Evolutionary conservation across 2,329 filamentous ascomycete genomes (phyloP).

Genomic region (Albifimbria verrucaria): DNA sequence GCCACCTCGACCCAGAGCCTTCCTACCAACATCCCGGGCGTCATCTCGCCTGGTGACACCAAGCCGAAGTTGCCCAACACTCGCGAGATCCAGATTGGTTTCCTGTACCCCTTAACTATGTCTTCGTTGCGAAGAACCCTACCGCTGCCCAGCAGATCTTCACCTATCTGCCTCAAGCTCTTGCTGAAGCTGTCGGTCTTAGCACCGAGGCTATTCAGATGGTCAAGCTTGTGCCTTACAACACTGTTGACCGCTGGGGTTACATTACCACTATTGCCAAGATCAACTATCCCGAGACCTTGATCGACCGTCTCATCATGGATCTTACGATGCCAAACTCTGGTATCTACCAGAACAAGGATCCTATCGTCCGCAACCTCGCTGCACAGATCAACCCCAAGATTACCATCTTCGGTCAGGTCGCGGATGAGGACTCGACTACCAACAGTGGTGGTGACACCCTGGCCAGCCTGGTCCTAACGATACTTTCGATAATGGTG

Average conservation of each 20-base stretch:
- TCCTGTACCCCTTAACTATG: slow-evolving; percentile 78
- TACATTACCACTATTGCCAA: slow-evolving; percentile 76
- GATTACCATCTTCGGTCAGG: slow-evolving; percentile 45
- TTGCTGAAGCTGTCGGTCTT: slow-evolving; percentile 63
- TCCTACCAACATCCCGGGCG: slow-evolving; percentile 66
- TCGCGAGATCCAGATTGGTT: slow-evolving; percentile 78
- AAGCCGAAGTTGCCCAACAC: slow-evolving; percentile 57
- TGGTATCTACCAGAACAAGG: slow-evolving; percentile 68
- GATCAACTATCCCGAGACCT: slow-evolving; percentile 67
- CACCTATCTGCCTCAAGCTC: slow-evolving; percentile 67
- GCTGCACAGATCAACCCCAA: slow-evolving; percentile 80
- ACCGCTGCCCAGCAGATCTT: slow-evolving; percentile 84
- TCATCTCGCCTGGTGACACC: slow-evolving; percentile 67
- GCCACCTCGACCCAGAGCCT: slow-evolving; percentile 48
- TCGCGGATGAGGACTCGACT: slow-evolving; percentile 35
- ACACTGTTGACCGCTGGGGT: slow-evolving; percentile 64
- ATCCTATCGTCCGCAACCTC: slow-evolving; percentile 65
- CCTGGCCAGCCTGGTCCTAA: slow-evolving; percentile 34
- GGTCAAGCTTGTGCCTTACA: slow-evolving; percentile 70
- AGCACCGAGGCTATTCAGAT: slow-evolving; percentile 56
- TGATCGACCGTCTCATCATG: slow-evolving; percentile 64
- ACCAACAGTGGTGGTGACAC: slow-evolving; percentile 24
- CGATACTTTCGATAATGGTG: slow-evolving; percentile 39
- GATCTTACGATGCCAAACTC: slow-evolving; percentile 71
- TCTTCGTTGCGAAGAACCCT: slow-evolving; percentile 70